Evolutionary conservation across 371 early-diverging fungal species (phyloP).

Genomic region (Lichtheimia corymbifera): DNA sequence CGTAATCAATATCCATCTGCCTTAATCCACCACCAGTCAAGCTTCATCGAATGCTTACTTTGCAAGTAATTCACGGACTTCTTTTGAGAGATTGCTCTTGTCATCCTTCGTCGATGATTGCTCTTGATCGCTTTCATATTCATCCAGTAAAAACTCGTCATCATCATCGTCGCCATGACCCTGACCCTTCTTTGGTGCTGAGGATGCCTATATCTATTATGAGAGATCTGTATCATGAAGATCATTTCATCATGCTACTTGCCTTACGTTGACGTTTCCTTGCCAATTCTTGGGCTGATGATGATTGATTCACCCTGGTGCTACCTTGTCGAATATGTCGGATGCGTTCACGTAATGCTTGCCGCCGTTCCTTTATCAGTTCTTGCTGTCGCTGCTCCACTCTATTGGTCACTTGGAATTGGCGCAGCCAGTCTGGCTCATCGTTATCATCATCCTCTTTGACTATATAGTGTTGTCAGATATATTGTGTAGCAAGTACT

Average conservation of each 20-base stretch:
- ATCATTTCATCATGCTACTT: too few species aligned
- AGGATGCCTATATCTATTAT: conserved; percentile 2
- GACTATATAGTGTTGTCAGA: neutral
- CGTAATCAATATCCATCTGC: too few species aligned
- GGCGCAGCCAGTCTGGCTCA: conserved; percentile 51
- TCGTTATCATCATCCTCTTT: conserved; percentile 8
- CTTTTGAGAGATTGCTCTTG: conserved; percentile 46
- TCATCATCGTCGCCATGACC: conserved; percentile 39
- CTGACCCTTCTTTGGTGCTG: neutral
- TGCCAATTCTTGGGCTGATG: too few species aligned
- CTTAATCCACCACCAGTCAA: neutral
- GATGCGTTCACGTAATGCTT: conserved; percentile 31
- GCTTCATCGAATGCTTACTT: conserved; percentile 34
- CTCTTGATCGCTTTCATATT: conserved; percentile 68
- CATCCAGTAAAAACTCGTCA: conserved; percentile 61
- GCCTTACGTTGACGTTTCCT: too few species aligned
- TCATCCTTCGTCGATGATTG: conserved; percentile 9
- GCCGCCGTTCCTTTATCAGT: conserved; percentile 18
- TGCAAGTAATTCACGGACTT: conserved; percentile 56
- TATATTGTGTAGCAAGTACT: too few species aligned
- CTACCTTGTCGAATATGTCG: conserved; percentile 23
- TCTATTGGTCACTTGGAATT: conserved; percentile 23
- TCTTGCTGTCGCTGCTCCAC: conserved; percentile 9
- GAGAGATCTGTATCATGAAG: too few species aligned
- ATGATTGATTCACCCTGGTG: too few species aligned